Conservation (phyloP, 2,329 filamentous ascomycete species). For the Leptodontidium sp. region DNA sequence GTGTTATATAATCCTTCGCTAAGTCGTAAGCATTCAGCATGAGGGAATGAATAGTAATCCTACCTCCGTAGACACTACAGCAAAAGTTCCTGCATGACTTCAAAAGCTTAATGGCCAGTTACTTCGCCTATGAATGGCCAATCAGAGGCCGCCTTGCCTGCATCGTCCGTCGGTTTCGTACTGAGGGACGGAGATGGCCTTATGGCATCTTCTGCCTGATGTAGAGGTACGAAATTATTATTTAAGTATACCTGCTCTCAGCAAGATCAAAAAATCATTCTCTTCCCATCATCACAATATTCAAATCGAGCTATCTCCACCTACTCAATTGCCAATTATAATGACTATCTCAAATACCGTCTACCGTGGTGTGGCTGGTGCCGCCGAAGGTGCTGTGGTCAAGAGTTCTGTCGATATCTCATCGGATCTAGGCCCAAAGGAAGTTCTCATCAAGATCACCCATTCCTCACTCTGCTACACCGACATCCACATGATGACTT, state of each 20-base stretch:
- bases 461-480: conserved; percentile 73
- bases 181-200: background rate
- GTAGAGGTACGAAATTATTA: background rate
- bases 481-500: conserved; percentile 49
- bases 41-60: conserved; percentile 2
- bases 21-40: background rate
- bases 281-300: background rate
- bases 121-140: background rate
- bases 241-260: background rate
- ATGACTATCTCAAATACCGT: conserved; percentile 16
- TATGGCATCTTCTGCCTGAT: background rate
- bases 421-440: conserved; percentile 49
- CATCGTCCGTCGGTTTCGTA: background rate
- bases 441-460: conserved; percentile 68
- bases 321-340: background rate
- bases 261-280: background rate
- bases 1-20: background rate
- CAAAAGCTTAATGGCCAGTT: background rate
- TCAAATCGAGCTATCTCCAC: background rate
- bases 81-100: background rate
- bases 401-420: conserved; percentile 23
- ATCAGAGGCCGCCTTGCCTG: background rate
- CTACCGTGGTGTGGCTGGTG: conserved; percentile 22
- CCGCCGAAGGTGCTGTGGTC: conserved; percentile 23
- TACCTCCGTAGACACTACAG: background rate